These are phyloP conservation scores for Camellia oleifera DNA, from an alignment of 179 eudicot species.

Conservation along the genomic window DNA sequence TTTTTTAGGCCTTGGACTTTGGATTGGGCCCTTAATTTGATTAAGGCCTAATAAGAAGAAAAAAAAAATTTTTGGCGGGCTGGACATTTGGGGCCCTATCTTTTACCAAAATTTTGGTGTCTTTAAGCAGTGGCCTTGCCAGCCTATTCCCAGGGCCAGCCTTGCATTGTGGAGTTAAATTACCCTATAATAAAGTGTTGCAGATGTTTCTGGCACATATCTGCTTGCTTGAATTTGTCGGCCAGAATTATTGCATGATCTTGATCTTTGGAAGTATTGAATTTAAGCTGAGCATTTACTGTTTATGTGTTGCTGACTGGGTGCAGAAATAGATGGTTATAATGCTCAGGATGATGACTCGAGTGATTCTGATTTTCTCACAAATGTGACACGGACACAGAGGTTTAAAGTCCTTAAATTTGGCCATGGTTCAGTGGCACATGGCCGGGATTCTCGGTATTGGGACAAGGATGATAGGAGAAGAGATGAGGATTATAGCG, in stretches of 20 bases:
- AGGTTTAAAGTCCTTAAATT: constrained; percentile 49
- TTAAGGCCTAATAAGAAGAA: too few relatives aligned
- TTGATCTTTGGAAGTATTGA: background rate
- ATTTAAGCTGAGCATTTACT: background rate
- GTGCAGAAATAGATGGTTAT: constrained; percentile 44
- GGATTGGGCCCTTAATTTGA: too few relatives aligned
- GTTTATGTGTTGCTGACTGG: constrained; percentile 10
- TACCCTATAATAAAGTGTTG: background rate
- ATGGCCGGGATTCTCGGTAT: constrained; percentile 87
- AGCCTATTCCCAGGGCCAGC: background rate
- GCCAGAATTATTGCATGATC: background rate
- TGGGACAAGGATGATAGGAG: constrained; percentile 99
- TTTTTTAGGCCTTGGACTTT: too few relatives aligned
- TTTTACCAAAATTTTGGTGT: too few relatives aligned
- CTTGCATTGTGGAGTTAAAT: background rate
- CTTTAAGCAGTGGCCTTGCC: too few relatives aligned
- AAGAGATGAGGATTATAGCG: constrained; percentile 87
- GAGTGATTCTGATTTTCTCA: constrained; percentile 71
- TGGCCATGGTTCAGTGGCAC: constrained; percentile 71
- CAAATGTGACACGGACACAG: constrained; percentile 64
- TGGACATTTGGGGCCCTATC: too few relatives aligned
- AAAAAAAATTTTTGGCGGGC: too few relatives aligned
- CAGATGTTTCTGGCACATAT: background rate
- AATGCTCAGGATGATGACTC: constrained; percentile 51
- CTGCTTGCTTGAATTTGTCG: background rate